Conservation (phyloP, 805 yeast species). For the Candida multigemmis region DNA sequence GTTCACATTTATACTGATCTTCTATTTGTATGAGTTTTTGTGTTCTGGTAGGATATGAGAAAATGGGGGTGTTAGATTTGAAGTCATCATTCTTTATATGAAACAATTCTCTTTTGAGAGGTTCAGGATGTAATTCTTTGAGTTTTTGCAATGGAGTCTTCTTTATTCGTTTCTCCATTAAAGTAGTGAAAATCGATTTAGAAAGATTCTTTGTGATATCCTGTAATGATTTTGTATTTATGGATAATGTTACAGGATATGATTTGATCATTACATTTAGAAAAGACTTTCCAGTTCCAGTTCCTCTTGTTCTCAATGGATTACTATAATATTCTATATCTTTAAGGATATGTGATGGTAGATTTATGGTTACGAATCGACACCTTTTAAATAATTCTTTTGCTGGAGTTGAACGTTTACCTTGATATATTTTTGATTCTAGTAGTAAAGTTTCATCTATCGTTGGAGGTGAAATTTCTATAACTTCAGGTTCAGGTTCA, state of each 20-base stretch:
- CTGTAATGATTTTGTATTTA: background rate
- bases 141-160: slow-evolving; percentile 21
- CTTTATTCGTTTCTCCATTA: slow-evolving; percentile 24
- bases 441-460: too few species aligned
- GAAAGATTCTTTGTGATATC: slow-evolving; percentile 5
- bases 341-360: slow-evolving; percentile 14
- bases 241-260: too few species aligned
- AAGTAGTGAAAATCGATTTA: slow-evolving; percentile 23
- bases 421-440: slow-evolving; percentile 12
- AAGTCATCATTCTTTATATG: slow-evolving; percentile 17
- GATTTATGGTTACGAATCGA: slow-evolving; percentile 11
- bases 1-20: too few species aligned
- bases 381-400: slow-evolving; percentile 38
- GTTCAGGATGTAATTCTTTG: slow-evolving; percentile 22
- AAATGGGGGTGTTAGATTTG: slow-evolving; percentile 1
- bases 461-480: slow-evolving; percentile 1
- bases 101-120: slow-evolving; percentile 16
- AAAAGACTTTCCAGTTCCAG: slow-evolving; percentile 2
- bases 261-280: slow-evolving; percentile 1
- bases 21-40: too few species aligned
- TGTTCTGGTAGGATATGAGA: too few species aligned
- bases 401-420: slow-evolving; percentile 18
- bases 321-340: slow-evolving; percentile 16
- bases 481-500: slow-evolving; percentile 2
- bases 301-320: slow-evolving; percentile 20